Percentiles rank a stretch among this genome's conserved stretches.
Evolutionary conservation across 768 basidiomycete genomes (phyloP).

Genomic region (Auricularia cornea): DNA sequence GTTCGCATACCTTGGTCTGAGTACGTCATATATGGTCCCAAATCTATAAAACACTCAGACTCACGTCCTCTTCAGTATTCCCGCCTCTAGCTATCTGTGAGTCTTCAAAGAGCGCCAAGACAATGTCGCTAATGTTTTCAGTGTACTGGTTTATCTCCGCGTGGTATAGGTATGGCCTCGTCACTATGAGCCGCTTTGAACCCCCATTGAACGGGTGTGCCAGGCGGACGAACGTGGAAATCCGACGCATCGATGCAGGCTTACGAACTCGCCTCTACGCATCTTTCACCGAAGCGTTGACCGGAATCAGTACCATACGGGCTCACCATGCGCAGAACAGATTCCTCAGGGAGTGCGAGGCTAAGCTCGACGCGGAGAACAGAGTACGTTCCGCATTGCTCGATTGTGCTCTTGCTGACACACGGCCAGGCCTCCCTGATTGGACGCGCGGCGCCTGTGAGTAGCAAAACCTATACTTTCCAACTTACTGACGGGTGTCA

Average conservation of each 20-base stretch:
- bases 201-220: background rate
- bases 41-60: background rate
- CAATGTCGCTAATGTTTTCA: too few species aligned
- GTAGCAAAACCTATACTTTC: background rate
- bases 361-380: slow-evolving; percentile 50
- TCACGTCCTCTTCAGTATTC: slow-evolving; percentile 26
- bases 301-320: slow-evolving; percentile 54
- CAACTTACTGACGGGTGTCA: background rate
- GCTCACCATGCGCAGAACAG: slow-evolving; percentile 42
- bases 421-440: background rate
- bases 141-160: background rate
- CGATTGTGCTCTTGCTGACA: background rate
- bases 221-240: background rate
- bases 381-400: slow-evolving; percentile 35
- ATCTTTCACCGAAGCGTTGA: slow-evolving; percentile 42
- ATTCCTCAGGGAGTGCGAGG: slow-evolving; percentile 42
- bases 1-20: slow-evolving; percentile 57
- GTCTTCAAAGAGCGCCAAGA: slow-evolving; percentile 11
- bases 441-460: background rate
- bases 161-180: background rate
- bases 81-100: slow-evolving; percentile 45
- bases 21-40: background rate
- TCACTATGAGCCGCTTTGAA: too few species aligned
- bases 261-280: background rate
- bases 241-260: background rate